Base-by-base conservation (phyloP, 768 basidiomycete genomes). In the Kwoniella heveanensis region DNA sequence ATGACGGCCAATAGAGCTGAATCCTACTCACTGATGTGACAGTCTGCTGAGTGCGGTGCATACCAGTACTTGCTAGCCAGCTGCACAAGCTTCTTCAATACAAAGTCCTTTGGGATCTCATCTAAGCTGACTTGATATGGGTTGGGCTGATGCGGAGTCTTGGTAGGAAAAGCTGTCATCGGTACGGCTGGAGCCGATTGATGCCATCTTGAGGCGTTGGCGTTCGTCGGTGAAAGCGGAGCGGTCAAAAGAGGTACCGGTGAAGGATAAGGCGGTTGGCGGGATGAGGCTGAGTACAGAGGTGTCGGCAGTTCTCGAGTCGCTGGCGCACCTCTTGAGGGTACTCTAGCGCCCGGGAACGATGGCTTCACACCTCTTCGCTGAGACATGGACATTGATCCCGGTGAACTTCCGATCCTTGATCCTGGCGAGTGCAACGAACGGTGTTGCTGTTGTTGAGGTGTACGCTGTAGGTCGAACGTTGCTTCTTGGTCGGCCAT, bases 371-470 rank as follows among this genome's bases (percentile, higher is more conserved):
- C 36, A 7, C 62, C 62, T 44, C 55, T 17, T 15, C 62, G 62
- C 24, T 64, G 62, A 1, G 62, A 57, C 62, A 64, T 64, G 19
- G 62, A 64, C 54, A 64, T 64, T 19, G 62, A 64, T 30, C 62
- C 62, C 1, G 55, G 50, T 8, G 62, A 54, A 15, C 25, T 51
- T 24, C 39, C 55, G 30, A 62, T 54, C 9, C 58, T 17, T 3
- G 56, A 46, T 25, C 29, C 58, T 26, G 58, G 58, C n/a, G 47
- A 15, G 2, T 49, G 24, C 22, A 30, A 3, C 7, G 48, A 58
- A 52, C 24, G 19, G 30, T 60, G 48, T 22, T 49, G 49, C 15
- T 60, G 48, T 22, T 49, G 49, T 7, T 37, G 49, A 39, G 49
- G 32, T 19, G 39, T 44, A 17, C 9, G 39, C 39, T 8, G 39